Evolutionary conservation across 2,329 filamentous ascomycete genomes (phyloP), one percentile per base, ranked within the genome.

Genomic region (Aspergillus sergii): DNA sequence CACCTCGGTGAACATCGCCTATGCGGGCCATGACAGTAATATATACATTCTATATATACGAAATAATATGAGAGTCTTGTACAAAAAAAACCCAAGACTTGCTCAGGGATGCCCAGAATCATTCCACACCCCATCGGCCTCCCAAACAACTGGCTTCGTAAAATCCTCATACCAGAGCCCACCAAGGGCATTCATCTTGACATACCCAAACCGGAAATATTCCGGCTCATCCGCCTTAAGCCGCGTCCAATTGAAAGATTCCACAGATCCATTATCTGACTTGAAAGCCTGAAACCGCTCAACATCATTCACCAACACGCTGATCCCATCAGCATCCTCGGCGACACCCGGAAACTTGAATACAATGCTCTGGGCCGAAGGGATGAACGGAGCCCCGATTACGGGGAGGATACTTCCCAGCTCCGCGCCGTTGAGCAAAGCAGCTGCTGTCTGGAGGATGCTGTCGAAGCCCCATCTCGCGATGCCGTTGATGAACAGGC

Each of bases 391-490:
- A 1, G 65, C 58, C 4, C 69, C 64, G 28, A 79, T 71, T 3
- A 68, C 63, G 5, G 78, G 77, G 11, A 78, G 69, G 1, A 70
- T 48, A 30, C 75, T 78, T 8, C 74, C 75, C 3, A 78, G 65
- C 50, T 74, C 71, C 4, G 68, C 77, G 16, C 76, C 78, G 39
- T 75, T 72, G 14, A 79, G 74, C 34, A 89, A 72, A 23, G 82
- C 80, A 2, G 74, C 80, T 1, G 85, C 83, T 0, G 86, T 88
- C 69, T 89, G 82, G 0, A 89, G 79, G 61, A 89, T 86, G 59
- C 79, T 81, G 67, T 84, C 86, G 70, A 88, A 89, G 3, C 86
- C 86, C 86, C 86, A 89, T n/a, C 86, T 79, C 2, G 86, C 86
- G 58, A 87, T 83, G 34, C 86, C 86, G 69, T 88, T 89, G 77